These are phyloP conservation scores for Phyllosticta citriasiana DNA, from an alignment of 2,329 filamentous ascomycete species.

Conservation along the genomic window DNA sequence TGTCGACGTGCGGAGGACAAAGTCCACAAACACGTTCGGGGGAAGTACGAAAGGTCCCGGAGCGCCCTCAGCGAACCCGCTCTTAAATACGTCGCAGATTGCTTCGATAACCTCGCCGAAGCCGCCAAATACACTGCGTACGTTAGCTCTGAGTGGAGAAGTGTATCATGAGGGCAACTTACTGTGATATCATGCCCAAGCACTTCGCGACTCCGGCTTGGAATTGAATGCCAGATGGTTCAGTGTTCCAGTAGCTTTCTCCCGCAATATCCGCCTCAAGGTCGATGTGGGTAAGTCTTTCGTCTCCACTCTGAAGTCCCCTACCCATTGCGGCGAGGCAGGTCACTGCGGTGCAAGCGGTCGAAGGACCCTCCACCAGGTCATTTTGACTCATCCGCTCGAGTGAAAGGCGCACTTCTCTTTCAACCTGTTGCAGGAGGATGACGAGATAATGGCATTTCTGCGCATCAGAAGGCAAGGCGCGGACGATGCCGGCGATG, in stretches of 20 bases:
- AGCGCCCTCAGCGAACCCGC: conserved; percentile 64
- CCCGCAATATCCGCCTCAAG: conserved; percentile 44
- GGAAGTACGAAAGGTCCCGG: conserved; percentile 71
- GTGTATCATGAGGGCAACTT: background rate
- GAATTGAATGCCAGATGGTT: conserved; percentile 34
- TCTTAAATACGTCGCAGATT: conserved; percentile 60
- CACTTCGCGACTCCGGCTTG: conserved; percentile 44
- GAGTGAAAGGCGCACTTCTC: conserved; percentile 19
- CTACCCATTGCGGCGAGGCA: conserved; percentile 63
- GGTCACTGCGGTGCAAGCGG: conserved; percentile 47
- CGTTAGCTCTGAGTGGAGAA: background rate
- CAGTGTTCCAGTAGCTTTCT: conserved; percentile 40
- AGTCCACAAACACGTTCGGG: conserved; percentile 53
- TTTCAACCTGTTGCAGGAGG: conserved; percentile 52
- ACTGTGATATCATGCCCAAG: conserved; percentile 38
- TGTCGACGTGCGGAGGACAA: conserved; percentile 50
- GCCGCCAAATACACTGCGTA: conserved; percentile 38
- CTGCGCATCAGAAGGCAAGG: conserved; percentile 48
- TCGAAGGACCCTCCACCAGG: conserved; percentile 31
- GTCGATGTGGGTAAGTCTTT: conserved; percentile 43
- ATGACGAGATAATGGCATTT: conserved; percentile 46
- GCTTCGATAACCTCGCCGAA: conserved; percentile 61
- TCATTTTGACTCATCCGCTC: conserved; percentile 11
- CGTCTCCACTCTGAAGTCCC: conserved; percentile 56
- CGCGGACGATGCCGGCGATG: conserved; percentile 67